These are phyloP conservation scores for Kwoniella newhampshirensis DNA, from an alignment of 768 basidiomycete genomes.

Conservation along the genomic window DNA sequence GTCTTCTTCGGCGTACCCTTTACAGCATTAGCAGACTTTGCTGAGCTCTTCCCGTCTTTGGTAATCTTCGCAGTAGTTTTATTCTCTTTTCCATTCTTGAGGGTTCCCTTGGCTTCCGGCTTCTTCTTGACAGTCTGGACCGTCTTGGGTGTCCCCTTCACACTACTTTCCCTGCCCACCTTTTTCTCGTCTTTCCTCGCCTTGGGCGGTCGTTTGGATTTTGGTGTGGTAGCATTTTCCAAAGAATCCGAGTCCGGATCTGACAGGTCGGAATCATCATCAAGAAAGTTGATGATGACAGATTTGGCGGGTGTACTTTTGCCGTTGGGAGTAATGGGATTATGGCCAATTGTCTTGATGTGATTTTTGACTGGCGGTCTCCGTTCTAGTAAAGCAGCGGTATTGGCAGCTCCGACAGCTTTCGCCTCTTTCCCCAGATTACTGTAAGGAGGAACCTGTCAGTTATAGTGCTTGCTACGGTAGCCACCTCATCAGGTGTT, in stretches of 20 bases:
- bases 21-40: slow-evolving; percentile 8
- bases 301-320: background rate
- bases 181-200: background rate
- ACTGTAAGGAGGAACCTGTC: too few relatives aligned
- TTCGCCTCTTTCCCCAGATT: background rate
- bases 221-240: background rate
- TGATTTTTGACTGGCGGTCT: too few relatives aligned
- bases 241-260: background rate
- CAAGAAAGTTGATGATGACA: background rate
- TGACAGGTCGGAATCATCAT: slow-evolving; percentile 7
- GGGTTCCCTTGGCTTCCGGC: background rate
- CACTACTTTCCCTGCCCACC: background rate
- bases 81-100: slow-evolving; percentile 1
- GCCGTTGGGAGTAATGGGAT: background rate
- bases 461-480: too few relatives aligned
- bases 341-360: background rate
- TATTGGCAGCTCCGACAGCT: background rate
- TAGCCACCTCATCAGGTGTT: too few relatives aligned
- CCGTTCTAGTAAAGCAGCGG: background rate
- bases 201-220: background rate
- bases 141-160: background rate
- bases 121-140: background rate
- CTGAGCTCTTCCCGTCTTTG: background rate
- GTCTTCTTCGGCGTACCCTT: slow-evolving; percentile 6
- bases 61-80: background rate